A percentile compares a stretch with the other conserved stretches of the same genome.
These are phyloP conservation scores for Insectozyma bohioensis DNA, from an alignment of 1,139 yeast genomes.

Conservation along the genomic window DNA sequence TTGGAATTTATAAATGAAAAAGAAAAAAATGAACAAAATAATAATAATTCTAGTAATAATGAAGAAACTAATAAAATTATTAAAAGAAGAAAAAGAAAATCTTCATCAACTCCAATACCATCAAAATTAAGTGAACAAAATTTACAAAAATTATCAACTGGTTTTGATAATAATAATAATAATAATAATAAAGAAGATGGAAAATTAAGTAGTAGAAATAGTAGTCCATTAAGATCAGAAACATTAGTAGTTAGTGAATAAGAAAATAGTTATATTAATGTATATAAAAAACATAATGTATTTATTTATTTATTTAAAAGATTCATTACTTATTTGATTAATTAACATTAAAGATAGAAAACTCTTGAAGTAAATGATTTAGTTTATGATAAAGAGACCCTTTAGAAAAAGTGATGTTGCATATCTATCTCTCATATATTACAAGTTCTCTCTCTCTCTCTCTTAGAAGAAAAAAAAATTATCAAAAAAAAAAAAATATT, in stretches of 20 bases:
- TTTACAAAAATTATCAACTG: constrained; percentile 20
- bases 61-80: constrained; percentile 20
- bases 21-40: constrained; percentile 33
- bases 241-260: constrained; percentile 6
- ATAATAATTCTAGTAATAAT: constrained; percentile 26
- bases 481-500: too few relatives aligned
- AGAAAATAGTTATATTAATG: too few relatives aligned
- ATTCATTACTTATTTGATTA: too few relatives aligned
- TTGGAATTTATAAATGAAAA: constrained; percentile 33
- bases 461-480: too few relatives aligned
- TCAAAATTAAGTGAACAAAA: constrained; percentile 29
- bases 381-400: too few relatives aligned
- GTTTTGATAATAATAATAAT: constrained; percentile 7
- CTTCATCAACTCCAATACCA: constrained; percentile 5
- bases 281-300: too few relatives aligned
- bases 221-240: constrained; percentile 9
- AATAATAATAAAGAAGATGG: constrained; percentile 1
- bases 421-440: too few relatives aligned
- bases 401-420: too few relatives aligned
- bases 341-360: too few relatives aligned
- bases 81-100: constrained; percentile 29
- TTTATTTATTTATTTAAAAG: too few relatives aligned
- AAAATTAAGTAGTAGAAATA: constrained; percentile 1
- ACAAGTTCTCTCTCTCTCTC: too few relatives aligned
- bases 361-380: too few relatives aligned